Conservation (phyloP, 495 filamentous ascomycete genomes). For the Daldinia caldariorum region DNA sequence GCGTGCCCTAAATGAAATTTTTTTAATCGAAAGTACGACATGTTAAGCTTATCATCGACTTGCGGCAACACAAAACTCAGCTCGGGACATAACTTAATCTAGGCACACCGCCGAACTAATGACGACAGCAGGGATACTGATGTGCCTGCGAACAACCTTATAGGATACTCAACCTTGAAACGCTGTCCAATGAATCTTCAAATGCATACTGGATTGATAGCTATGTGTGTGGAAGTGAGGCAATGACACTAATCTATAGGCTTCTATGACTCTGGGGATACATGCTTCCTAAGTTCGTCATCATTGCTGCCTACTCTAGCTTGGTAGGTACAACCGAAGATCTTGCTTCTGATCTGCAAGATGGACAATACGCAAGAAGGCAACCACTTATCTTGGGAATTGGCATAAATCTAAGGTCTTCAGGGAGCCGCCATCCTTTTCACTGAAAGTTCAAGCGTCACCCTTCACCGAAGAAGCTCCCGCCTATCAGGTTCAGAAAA, state of each 20-base stretch:
- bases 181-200: not conserved
- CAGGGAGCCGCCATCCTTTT: not conserved
- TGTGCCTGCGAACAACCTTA: too few relatives aligned
- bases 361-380: not conserved
- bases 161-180: not conserved
- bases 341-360: not conserved
- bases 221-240: not conserved
- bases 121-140: too few relatives aligned
- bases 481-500: not conserved
- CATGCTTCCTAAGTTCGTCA: conserved; percentile 1
- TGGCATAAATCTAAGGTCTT: not conserved
- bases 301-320: not conserved
- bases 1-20: not conserved
- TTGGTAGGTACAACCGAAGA: not conserved
- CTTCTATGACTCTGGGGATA: not conserved
- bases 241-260: not conserved
- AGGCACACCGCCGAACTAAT: not conserved
- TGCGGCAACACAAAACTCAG: not conserved
- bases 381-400: not conserved
- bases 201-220: not conserved
- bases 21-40: not conserved
- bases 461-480: not conserved
- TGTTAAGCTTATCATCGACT: not conserved
- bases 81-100: not conserved
- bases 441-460: not conserved